Percentiles rank a stretch among this genome's conserved stretches.
These are phyloP conservation scores for Heliamphora exappendiculata DNA, from an alignment of 148 eudicot genomes.

Conservation along the genomic window DNA sequence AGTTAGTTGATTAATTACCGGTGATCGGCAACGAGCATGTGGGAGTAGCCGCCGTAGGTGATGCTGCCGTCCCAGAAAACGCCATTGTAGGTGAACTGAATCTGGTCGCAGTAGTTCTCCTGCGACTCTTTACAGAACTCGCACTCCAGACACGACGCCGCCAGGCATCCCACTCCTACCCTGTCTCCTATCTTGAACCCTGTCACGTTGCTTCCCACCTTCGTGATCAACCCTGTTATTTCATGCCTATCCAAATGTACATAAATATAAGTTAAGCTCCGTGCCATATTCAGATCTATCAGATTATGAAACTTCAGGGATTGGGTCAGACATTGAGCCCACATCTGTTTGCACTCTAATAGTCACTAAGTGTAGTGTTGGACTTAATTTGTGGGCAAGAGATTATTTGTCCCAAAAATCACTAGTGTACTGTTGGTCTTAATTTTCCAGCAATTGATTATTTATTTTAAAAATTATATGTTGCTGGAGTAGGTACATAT, in stretches of 20 bases:
- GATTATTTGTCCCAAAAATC: too few species aligned
- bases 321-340: too few species aligned
- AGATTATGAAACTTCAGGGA: too few species aligned
- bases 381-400: too few species aligned
- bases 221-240: conserved; percentile 66
- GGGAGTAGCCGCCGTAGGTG: conserved; percentile 93
- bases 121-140: conserved; percentile 59
- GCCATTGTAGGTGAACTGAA: conserved; percentile 73
- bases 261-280: too few species aligned
- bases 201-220: conserved; percentile 72
- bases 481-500: too few species aligned
- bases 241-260: conserved; percentile 48
- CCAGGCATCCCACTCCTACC: conserved; percentile 84
- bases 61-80: conserved; percentile 92
- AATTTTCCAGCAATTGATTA: too few species aligned
- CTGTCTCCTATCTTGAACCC: conserved; percentile 65
- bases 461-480: too few species aligned
- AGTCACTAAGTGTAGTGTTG: too few species aligned
- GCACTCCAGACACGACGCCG: conserved; percentile 78
- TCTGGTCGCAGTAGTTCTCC: conserved; percentile 78
- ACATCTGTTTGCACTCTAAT: too few species aligned
- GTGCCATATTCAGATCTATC: too few species aligned
- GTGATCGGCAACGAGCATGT: conserved; percentile 79
- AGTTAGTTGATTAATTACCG: conserved; percentile 41
- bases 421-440: too few species aligned